Conservation (phyloP, 306 rosid species). For the Hippophae gyantsensis region DNA sequence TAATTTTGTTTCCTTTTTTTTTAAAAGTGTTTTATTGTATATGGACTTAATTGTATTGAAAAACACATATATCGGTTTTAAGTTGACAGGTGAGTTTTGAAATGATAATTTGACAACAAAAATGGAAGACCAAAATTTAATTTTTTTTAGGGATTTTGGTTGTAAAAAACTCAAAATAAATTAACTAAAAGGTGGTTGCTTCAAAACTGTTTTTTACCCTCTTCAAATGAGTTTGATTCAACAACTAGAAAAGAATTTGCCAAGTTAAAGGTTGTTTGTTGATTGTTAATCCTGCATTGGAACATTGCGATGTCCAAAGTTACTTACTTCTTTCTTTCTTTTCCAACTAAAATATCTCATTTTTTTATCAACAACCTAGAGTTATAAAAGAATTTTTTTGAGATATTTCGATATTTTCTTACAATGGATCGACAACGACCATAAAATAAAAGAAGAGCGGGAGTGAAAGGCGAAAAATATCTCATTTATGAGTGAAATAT, state of each 20-base stretch:
- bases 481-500: too few species aligned
- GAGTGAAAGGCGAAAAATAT: too few species aligned
- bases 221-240: slow-evolving; percentile 14
- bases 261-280: slow-evolving; percentile 6
- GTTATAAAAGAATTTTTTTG: slow-evolving; percentile 47
- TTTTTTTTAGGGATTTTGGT: slow-evolving; percentile 59
- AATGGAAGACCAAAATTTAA: slow-evolving; percentile 13
- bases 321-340: slow-evolving; percentile 12
- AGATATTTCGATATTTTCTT: too few species aligned
- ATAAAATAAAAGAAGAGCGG: too few species aligned
- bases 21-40: too few species aligned
- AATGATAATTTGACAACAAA: background rate
- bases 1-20: too few species aligned
- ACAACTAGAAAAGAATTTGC: slow-evolving; percentile 25
- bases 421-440: too few species aligned
- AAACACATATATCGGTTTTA: too few species aligned
- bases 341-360: slow-evolving; percentile 15
- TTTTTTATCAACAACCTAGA: slow-evolving; percentile 57
- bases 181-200: slow-evolving; percentile 71
- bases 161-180: slow-evolving; percentile 34
- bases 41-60: background rate
- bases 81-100: background rate
- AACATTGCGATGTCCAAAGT: slow-evolving; percentile 11
- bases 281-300: slow-evolving; percentile 1
- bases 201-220: slow-evolving; percentile 13